phyloP scores from a whole-genome alignment of 1,139 yeast genomes.

The Hansenula anomala region DNA sequence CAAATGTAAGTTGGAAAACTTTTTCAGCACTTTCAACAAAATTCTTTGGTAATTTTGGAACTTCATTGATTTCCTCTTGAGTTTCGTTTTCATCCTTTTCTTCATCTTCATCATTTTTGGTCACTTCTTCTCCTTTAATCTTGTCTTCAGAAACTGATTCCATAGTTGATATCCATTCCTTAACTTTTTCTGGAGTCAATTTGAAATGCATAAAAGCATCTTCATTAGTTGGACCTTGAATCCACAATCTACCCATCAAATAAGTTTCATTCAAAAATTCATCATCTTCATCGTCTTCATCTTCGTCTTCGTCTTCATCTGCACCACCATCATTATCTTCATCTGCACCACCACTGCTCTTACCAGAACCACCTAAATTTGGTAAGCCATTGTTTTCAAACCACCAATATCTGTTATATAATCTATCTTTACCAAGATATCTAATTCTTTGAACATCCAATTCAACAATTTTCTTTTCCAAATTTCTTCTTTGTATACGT shows the following conservation, averaged over 20 bases:
- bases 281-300: slow-evolving; percentile 33
- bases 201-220: slow-evolving; percentile 46
- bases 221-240: slow-evolving; percentile 82
- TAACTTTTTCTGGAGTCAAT: slow-evolving; percentile 29
- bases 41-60: slow-evolving; percentile 14
- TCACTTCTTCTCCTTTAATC: slow-evolving; percentile 8
- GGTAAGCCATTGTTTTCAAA: slow-evolving; percentile 84
- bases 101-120: slow-evolving; percentile 12
- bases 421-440: slow-evolving; percentile 77
- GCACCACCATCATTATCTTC: slow-evolving; percentile 33
- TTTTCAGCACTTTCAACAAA: slow-evolving; percentile 20
- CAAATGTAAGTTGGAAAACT: slow-evolving; percentile 25
- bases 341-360: slow-evolving; percentile 29
- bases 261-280: slow-evolving; percentile 54
- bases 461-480: slow-evolving; percentile 57
- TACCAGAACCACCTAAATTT: slow-evolving; percentile 42
- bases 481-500: slow-evolving; percentile 40
- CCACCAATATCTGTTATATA: slow-evolving; percentile 93
- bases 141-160: too few relatives aligned
- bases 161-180: too few relatives aligned
- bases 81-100: slow-evolving; percentile 23
- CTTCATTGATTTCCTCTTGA: slow-evolving; percentile 20
- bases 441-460: slow-evolving; percentile 76
- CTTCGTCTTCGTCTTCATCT: slow-evolving; percentile 31
- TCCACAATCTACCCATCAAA: slow-evolving; percentile 85